Percentiles rank a stretch among this genome's conserved stretches.
Conservation (phyloP, 2,329 filamentous ascomycete genomes). For the Didymella arachidicola region DNA sequence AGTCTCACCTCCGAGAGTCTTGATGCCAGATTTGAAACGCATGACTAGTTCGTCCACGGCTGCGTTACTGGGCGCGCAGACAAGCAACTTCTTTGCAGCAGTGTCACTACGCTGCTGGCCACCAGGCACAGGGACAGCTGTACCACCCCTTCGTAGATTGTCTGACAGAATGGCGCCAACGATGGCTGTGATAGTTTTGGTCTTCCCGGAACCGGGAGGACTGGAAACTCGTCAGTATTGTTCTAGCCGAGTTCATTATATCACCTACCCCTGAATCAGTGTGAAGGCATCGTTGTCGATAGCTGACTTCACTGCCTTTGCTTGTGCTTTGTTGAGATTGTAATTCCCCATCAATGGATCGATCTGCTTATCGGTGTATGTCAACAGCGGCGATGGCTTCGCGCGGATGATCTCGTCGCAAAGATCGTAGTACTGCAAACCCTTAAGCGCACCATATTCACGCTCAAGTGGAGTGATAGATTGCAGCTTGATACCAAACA, state of each 20-base stretch:
- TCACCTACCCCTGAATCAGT: conserved; percentile 79
- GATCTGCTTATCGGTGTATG: conserved; percentile 78
- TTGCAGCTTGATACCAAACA: conserved; percentile 83
- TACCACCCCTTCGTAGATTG: conserved; percentile 58
- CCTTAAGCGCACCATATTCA: conserved; percentile 91
- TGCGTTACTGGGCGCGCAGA: conserved; percentile 98
- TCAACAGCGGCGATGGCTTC: conserved; percentile 86
- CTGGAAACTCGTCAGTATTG: conserved; percentile 53
- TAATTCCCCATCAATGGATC: conserved; percentile 76
- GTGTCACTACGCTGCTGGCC: conserved; percentile 41
- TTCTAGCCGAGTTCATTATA: neutral
- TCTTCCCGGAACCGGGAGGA: conserved; percentile 96
- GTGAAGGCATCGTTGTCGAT: conserved; percentile 97
- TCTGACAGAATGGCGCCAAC: conserved; percentile 83
- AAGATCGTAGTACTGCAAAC: conserved; percentile 92
- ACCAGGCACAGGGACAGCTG: conserved; percentile 54
- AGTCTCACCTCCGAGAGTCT: conserved; percentile 73
- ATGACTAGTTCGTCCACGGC: conserved; percentile 96
- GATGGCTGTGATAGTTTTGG: conserved; percentile 96
- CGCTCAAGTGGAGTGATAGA: conserved; percentile 95
- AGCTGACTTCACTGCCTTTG: conserved; percentile 88
- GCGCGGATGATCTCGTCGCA: conserved; percentile 91
- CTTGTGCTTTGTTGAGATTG: conserved; percentile 85
- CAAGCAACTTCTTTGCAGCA: conserved; percentile 81
- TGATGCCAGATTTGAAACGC: conserved; percentile 86